These are phyloP conservation scores for Naegleria fowleri DNA, from an alignment of 208 protist genomes.

Conservation along the genomic window DNA sequence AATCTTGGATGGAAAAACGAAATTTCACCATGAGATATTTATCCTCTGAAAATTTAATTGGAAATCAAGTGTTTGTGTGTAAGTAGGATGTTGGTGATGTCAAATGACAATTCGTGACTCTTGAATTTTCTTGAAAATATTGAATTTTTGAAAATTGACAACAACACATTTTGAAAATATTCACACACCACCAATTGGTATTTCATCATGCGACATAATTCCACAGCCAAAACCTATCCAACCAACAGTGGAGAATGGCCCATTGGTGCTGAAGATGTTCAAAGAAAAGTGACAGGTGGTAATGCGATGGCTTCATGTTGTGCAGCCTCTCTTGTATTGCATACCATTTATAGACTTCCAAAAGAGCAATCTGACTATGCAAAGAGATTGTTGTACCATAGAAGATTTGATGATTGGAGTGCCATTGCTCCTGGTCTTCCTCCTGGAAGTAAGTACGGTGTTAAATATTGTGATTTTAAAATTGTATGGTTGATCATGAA, in stretches of 20 bases:
- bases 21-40: constrained; percentile 31
- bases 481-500: too few species aligned
- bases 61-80: constrained; percentile 23
- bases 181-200: too few species aligned
- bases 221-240: constrained; percentile 30
- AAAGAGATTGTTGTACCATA: neutral
- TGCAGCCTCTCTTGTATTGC: neutral
- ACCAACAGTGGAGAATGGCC: constrained; percentile 25
- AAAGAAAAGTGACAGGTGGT: neutral
- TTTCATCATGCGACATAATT: too few species aligned
- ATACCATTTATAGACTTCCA: neutral
- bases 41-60: constrained; percentile 1
- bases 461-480: neutral
- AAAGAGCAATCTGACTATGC: neutral
- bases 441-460: neutral
- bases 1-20: constrained; percentile 12
- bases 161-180: too few species aligned
- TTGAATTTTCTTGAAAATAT: too few species aligned
- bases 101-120: too few species aligned
- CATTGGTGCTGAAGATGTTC: neutral
- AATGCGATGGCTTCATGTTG: neutral
- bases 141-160: too few species aligned
- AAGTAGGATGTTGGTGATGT: too few species aligned
- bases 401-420: neutral
- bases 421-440: neutral